Base-by-base conservation (phyloP, 2,329 filamentous ascomycete genomes). In the Fusarium sp. region DNA sequence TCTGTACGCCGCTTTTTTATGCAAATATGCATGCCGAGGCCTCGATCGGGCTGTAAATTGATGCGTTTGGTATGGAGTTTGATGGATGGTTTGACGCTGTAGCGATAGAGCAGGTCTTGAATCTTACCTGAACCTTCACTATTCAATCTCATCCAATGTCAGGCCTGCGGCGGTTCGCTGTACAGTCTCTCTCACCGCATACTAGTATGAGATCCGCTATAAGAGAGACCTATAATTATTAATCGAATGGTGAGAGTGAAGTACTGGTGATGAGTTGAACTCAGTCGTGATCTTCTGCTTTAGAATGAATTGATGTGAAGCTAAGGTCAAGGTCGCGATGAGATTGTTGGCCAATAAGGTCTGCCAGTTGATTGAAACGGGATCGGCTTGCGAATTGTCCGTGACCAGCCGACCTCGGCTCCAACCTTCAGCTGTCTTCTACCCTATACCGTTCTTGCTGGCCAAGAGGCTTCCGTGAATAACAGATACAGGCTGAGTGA, bases 331-430 rank as follows among this genome's bases (percentile, higher is more conserved):
- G 55, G 57, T 55, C 42, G 53, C 53, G 61, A 66, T 63, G 66
- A 57, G 52, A 54, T 54, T 54, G 61, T 50, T 49, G 37, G 39
- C 66, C 66, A 69, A 69, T 69, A 41, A 69, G 53, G 56, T 51
- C 23, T 43, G 44, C 19, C 47, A 41, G 41, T 47, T 39, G 31
- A 21, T 37, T 36, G 8, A 15, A 21, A 47, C 50, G 25, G 9
- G 36, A 47, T 48, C 58, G 66, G 66, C 44, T 21, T 44, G 45
- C 47, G 58, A 59, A 69, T 69, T 69, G 57, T 68, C 66, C 66
- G 66, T 47, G 61, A 50, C 66, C 66, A 61, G 46, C 15, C 41
- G 14, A 43, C 44, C 44, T n/a, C n/a, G n/a, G n/a, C n/a, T n/a
- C n/a, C n/a, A n/a, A n/a, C n/a, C n/a, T n/a, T n/a, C n/a, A n/a